phyloP scores from a whole-genome alignment of 768 basidiomycete species.

The Auriscalpium orientale region DNA sequence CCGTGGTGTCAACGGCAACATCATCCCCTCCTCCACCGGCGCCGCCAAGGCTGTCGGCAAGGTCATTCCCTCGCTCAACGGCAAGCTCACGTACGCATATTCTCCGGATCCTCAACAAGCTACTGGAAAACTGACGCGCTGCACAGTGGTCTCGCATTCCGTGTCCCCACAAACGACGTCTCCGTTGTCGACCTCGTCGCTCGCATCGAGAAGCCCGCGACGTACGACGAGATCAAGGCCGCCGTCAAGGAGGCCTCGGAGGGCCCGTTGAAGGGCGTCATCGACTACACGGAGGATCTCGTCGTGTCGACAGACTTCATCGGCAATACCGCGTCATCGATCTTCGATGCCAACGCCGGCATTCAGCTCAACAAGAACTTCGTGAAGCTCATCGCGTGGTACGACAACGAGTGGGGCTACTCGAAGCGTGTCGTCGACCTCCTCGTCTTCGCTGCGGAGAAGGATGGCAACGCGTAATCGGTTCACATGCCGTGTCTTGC shows the following conservation, averaged over 20 bases:
- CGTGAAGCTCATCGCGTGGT: constrained; percentile 95
- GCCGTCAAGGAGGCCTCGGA: constrained; percentile 74
- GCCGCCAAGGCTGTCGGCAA: constrained; percentile 99
- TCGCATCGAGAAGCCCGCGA: constrained; percentile 77
- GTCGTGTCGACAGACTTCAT: constrained; percentile 94
- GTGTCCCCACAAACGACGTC: constrained; percentile 92
- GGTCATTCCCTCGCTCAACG: constrained; percentile 93
- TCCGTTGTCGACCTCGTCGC: constrained; percentile 97
- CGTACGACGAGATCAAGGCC: constrained; percentile 88
- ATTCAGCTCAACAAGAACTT: constrained; percentile 90
- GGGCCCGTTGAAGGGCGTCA: constrained; percentile 60
- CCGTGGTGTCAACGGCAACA: constrained; percentile 94
- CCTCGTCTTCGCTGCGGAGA: constrained; percentile 69
- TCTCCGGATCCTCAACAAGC: not conserved
- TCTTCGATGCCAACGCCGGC: constrained; percentile 92
- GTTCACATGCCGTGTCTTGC: not conserved
- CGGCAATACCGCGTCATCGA: constrained; percentile 69
- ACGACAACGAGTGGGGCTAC: constrained; percentile 95
- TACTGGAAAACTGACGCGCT: constrained; percentile 1
- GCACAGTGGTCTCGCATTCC: constrained; percentile 85
- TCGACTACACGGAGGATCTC: constrained; percentile 88
- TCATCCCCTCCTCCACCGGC: constrained; percentile 98
- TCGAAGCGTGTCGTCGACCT: constrained; percentile 90
- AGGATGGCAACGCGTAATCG: constrained; percentile 37
- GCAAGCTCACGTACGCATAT: constrained; percentile 83